Evolutionary conservation across 768 basidiomycete genomes (phyloP).

Genomic region (Hypholoma sublateritium): DNA sequence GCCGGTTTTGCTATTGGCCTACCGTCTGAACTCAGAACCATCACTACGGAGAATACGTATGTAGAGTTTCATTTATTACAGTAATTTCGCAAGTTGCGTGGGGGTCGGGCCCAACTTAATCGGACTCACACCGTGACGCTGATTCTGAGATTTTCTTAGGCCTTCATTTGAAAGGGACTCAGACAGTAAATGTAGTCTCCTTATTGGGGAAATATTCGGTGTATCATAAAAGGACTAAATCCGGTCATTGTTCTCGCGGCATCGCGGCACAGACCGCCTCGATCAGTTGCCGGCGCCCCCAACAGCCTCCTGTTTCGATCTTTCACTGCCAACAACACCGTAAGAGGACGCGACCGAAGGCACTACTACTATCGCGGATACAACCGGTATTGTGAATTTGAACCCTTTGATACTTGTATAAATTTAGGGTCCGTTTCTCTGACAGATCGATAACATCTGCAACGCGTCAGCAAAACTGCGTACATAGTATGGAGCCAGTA

Average conservation of each 20-base stretch:
- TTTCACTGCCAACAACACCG: background rate
- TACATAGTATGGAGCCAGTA: background rate
- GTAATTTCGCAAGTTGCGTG: too few species aligned
- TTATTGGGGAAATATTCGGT: background rate
- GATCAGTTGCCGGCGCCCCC: background rate
- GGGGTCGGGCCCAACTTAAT: too few species aligned
- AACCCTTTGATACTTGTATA: background rate
- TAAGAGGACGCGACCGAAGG: background rate
- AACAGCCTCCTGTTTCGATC: too few species aligned
- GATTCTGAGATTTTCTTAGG: background rate
- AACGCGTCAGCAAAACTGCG: background rate
- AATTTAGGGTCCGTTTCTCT: background rate
- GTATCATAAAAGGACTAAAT: background rate
- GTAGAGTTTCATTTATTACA: too few species aligned
- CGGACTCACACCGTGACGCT: too few species aligned
- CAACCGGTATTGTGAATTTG: background rate
- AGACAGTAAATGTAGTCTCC: background rate
- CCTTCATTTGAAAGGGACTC: background rate
- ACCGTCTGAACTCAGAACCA: too few species aligned
- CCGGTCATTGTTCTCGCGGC: background rate
- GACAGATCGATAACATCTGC: background rate
- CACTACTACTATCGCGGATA: conserved; percentile 5
- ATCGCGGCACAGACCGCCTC: background rate
- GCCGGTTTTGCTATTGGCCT: background rate
- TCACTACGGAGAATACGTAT: too few species aligned